Evolutionary conservation across 31 red algal species (phyloP).

Genomic region (Porphyra umbilicalis): DNA sequence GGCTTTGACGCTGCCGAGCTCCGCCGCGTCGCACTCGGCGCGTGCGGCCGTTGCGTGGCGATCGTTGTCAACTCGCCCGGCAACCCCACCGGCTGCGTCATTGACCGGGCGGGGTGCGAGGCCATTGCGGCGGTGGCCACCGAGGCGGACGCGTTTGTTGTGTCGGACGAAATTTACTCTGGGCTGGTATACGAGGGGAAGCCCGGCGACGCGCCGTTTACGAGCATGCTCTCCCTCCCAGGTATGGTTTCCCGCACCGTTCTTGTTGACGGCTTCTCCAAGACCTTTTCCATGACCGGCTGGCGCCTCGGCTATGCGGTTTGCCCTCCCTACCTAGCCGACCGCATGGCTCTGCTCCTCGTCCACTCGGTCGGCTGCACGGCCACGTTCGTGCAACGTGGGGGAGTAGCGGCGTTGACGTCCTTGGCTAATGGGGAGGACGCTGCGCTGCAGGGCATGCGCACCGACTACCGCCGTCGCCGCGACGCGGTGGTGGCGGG

Average conservation of each 20-base stretch:
- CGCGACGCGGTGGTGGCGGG: conserved; percentile 46
- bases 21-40: not conserved
- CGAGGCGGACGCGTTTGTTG: conserved; percentile 56
- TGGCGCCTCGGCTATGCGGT: conserved; percentile 83
- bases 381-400: conserved; percentile 70
- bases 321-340: conserved; percentile 40
- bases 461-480: conserved; percentile 41
- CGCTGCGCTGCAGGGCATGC: conserved; percentile 16
- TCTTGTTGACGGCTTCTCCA: conserved; percentile 82
- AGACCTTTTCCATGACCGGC: conserved; percentile 88
- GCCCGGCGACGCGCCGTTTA: not conserved
- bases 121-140: conserved; percentile 32
- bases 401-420: conserved; percentile 60
- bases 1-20: not conserved
- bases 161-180: conserved; percentile 92
- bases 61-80: conserved; percentile 77
- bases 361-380: conserved; percentile 74
- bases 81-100: conserved; percentile 91
- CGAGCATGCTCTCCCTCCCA: conserved; percentile 26
- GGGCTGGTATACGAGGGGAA: conserved; percentile 42
- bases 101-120: conserved; percentile 29
- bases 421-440: conserved; percentile 20
- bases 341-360: conserved; percentile 44
- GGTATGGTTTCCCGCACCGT: conserved; percentile 68
- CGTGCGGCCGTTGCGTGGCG: not conserved